Base-by-base conservation (phyloP, 768 basidiomycete genomes). In the Collybia mongolica region DNA sequence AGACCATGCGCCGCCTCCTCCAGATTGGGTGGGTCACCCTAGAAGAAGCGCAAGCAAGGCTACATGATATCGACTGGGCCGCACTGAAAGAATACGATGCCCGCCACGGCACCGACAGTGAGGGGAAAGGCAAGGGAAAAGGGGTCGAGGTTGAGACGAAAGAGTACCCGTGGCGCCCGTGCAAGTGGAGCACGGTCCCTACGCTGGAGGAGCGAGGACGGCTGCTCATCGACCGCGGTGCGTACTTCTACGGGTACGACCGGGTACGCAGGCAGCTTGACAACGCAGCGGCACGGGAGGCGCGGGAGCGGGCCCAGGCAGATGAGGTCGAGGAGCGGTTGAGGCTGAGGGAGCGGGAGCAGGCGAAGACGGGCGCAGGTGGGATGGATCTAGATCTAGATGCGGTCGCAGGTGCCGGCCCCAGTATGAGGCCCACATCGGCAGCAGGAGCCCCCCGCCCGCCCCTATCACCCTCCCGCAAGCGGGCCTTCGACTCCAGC, bases 1-100 rank as follows among this genome's bases (percentile, higher is more conserved):
- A 68, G 41, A 65, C 63, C 2, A 55, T 75, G 8, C 65, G 72
- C 0, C 65, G 74, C 4, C 60, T 79, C 1, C 49, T 77, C 14
- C 63, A 67, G 18, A 51, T 75, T 11, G 64, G 66, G 6, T 79
- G 77, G 75, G 52, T 77, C 2, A 61, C 60, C 8, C 42, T 54
- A 42, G 60, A 56, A 5, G 75, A 79, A 44, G 59, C 71, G 11
- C 41, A 55, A 8, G 59, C 48, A 6, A 58, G 70, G 2, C 67
- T 68, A 7, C 52, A 55, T 7, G 53, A 54, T 6, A 66, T 71
- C 52, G 76, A 78, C 43, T 59, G 67, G 52, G 63, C 68, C 7
- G 67, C 60, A 15, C 51, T 77, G 41, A 40, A 54, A 14, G 55
- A 56, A n/a, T 63, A 61, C 38, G 68, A 72, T 52, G 46, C 49